phyloP scores from a whole-genome alignment of 176 grass and related monocot genomes.

The Lolium rigidum region DNA sequence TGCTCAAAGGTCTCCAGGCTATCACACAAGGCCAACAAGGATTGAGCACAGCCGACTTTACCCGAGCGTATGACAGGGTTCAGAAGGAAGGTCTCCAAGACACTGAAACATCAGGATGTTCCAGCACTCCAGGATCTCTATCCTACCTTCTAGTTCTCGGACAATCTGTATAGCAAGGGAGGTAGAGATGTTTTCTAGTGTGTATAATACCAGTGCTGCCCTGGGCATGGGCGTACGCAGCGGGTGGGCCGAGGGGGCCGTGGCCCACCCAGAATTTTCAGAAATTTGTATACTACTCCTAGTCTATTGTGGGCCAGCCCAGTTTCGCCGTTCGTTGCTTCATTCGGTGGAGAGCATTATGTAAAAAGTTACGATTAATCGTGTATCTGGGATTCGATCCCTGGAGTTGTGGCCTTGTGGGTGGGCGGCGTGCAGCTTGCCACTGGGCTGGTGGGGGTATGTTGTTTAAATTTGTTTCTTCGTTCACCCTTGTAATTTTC shows the following conservation, averaged over 20 bases:
- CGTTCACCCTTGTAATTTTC: too few species aligned
- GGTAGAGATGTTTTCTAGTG: not conserved
- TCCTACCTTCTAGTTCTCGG: not conserved
- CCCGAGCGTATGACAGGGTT: not conserved
- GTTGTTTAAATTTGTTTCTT: too few species aligned
- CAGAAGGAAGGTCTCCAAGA: not conserved
- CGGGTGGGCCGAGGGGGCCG: too few species aligned
- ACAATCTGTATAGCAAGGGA: not conserved
- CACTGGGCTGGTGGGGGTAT: too few species aligned
- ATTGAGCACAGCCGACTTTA: not conserved
- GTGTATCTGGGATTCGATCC: rapidly evolving
- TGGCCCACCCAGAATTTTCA: too few species aligned
- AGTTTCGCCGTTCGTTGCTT: too few species aligned
- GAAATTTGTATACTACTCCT: too few species aligned
- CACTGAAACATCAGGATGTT: slow-evolving; percentile 4
- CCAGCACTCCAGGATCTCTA: not conserved
- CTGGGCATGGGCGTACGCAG: not conserved
- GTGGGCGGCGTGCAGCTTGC: rapidly evolving
- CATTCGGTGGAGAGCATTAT: too few species aligned
- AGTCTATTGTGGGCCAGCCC: too few species aligned
- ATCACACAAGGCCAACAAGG: not conserved
- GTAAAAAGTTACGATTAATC: too few species aligned
- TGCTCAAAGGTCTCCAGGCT: not conserved
- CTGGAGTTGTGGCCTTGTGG: rapidly evolving
- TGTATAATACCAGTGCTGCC: not conserved